These are phyloP conservation scores for Mycena rebaudengoi DNA, from an alignment of 768 basidiomycete genomes.

Conservation along the genomic window DNA sequence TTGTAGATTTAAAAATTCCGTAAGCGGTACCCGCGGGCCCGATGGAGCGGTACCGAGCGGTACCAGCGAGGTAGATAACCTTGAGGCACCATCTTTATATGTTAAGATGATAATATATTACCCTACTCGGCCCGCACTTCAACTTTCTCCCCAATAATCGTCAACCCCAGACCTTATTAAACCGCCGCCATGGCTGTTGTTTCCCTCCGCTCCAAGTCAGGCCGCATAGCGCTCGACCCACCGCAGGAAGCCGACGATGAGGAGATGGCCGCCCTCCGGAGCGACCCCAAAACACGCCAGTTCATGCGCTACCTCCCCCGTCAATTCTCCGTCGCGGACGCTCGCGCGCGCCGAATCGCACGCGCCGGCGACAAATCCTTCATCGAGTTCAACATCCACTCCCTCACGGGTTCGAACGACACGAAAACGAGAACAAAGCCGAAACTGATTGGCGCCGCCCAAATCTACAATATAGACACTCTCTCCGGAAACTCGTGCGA, in stretches of 20 bases:
- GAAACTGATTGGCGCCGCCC: slow-evolving; percentile 47
- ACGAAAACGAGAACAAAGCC: slow-evolving; percentile 6
- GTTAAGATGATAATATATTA: too few species aligned
- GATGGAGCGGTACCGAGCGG: too few species aligned
- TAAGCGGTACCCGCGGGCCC: too few species aligned
- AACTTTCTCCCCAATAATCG: too few species aligned
- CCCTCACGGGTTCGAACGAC: too few species aligned
- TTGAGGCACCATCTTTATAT: too few species aligned
- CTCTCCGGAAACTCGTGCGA: slow-evolving; percentile 48
- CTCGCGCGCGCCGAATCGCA: slow-evolving; percentile 41
- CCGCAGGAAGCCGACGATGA: slow-evolving; percentile 48
- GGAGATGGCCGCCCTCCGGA: slow-evolving; percentile 43
- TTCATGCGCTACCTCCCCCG: slow-evolving; percentile 51
- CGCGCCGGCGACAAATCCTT: slow-evolving; percentile 42
- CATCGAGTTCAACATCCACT: slow-evolving; percentile 47
- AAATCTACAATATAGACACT: slow-evolving; percentile 48
- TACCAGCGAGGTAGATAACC: too few species aligned
- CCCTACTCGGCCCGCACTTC: too few species aligned
- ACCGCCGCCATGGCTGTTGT: too few species aligned
- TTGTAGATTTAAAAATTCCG: too few species aligned
- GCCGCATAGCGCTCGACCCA: slow-evolving; percentile 43
- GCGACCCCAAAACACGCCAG: slow-evolving; percentile 47
- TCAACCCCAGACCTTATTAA: too few species aligned
- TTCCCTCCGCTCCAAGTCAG: slow-evolving; percentile 30
- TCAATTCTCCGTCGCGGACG: slow-evolving; percentile 44